Evolutionary conservation across 768 basidiomycete species (phyloP), one percentile per base, ranked within the genome.

Genomic region (Boletus tomentosulus): DNA sequence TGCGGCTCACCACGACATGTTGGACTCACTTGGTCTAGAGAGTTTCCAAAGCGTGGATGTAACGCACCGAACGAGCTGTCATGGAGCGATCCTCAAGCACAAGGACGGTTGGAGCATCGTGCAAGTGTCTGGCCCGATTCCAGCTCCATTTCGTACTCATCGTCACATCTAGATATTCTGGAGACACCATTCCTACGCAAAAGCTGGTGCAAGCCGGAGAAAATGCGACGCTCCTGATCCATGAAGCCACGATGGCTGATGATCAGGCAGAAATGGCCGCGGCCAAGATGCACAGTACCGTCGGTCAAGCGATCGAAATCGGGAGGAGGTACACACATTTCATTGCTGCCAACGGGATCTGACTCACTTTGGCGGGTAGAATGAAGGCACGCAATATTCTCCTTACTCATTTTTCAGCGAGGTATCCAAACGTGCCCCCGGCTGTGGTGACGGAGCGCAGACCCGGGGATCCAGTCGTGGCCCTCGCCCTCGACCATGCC

Each of bases 341-440:
- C n/a, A 30, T 16, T 37, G 28, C 24, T 2, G 31, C 13, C 24
- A 38, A 13, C 19, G 4, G 41, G 19, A 11, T 8, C 24, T 10
- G 55, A 38, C 45, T 54, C 27, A 50, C 24, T 27, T 53, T 16
- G 4, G 41, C 16, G 31, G 31, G 37, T 53, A 95, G 92, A 56
- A 96, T 96, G 94, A 76, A 80, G 10, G 93, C 93, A 1, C 73
- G 83, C 50, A 85, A 92, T 57, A 78, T 92, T 39, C 80, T 98
- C n/a, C 79, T 98, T 22, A 98, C 93, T 0, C 95, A 98, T 68
- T 98, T 98, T 72, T 97, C 94, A 10, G 90, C 90, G 38, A 85
- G 94, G 28, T 95, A 96, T 69, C 92, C 95, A 16, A 92, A 89
- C 61, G 75, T 95, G 66, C 92, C 92, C 3, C 72, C 78, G 4